Evolutionary conservation across 352 stramenopile genomes (phyloP).

Genomic region (Globisporangium canariense): DNA sequence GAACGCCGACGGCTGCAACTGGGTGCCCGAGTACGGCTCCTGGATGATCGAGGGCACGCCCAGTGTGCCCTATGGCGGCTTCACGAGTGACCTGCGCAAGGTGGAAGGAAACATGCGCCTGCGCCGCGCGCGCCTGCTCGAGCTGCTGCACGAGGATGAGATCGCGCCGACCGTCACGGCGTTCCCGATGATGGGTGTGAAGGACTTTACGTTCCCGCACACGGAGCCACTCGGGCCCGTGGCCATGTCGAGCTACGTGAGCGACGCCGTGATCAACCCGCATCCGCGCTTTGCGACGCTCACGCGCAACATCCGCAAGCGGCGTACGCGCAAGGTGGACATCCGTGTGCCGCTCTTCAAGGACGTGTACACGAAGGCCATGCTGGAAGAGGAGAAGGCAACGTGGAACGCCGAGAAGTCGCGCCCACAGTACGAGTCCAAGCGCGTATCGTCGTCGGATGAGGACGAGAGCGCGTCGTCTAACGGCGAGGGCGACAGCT

Average conservation of each 20-base stretch:
- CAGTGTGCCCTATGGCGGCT: constrained; percentile 91
- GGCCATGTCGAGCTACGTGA: constrained; percentile 95
- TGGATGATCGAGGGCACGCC: constrained; percentile 99
- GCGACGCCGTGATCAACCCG: constrained; percentile 98
- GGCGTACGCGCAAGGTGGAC: constrained; percentile 82
- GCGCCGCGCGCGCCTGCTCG: constrained; percentile 92
- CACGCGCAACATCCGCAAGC: constrained; percentile 97
- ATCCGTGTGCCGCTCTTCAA: constrained; percentile 86
- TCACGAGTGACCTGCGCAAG: constrained; percentile 92
- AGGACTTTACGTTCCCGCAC: constrained; percentile 87
- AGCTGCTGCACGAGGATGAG: constrained; percentile 93
- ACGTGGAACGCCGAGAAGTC: constrained; percentile 79
- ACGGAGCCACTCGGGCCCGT: constrained; percentile 64
- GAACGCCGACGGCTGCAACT: constrained; percentile 92
- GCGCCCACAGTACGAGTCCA: constrained; percentile 73
- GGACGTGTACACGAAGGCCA: constrained; percentile 77
- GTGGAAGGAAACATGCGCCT: constrained; percentile 98
- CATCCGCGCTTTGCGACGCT: constrained; percentile 98
- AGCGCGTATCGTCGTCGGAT: constrained; percentile 26
- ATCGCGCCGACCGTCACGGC: constrained; percentile 95
- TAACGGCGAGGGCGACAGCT: constrained; percentile 13
- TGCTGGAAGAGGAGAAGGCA: constrained; percentile 65
- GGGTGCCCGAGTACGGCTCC: constrained; percentile 98
- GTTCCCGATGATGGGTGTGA: constrained; percentile 96
- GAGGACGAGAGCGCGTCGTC: constrained; percentile 21